These are phyloP conservation scores for Suhomyces yuchorum DNA, from an alignment of 1,139 yeast genomes.

Conservation along the genomic window DNA sequence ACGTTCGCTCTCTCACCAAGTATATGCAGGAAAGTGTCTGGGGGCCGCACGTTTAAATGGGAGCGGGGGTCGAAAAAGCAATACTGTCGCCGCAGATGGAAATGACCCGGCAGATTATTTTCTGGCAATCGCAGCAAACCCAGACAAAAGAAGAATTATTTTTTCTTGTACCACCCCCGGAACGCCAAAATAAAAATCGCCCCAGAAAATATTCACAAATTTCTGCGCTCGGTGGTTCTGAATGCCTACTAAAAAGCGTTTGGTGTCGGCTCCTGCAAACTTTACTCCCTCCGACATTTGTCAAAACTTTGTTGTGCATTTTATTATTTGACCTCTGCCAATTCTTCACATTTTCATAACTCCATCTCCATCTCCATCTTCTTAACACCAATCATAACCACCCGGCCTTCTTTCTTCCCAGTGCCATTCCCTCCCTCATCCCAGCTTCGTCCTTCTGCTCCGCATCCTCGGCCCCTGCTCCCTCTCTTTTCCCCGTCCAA, in stretches of 20 bases:
- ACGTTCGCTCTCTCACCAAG: too few relatives aligned
- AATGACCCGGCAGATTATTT: background rate
- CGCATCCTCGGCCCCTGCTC: background rate
- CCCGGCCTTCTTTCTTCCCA: background rate
- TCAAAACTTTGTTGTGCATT: constrained; percentile 9
- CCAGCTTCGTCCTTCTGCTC: background rate
- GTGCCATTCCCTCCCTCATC: background rate
- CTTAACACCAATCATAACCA: constrained; percentile 1
- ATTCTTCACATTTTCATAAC: constrained; percentile 10
- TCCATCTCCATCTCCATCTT: constrained; percentile 2
- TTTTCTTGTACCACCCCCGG: background rate
- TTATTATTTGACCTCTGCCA: constrained; percentile 11
- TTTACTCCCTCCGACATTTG: constrained; percentile 13
- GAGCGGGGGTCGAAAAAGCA: constrained; percentile 4
- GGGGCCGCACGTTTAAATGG: constrained; percentile 1
- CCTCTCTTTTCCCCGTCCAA: constrained; percentile 1
- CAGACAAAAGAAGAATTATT: constrained; percentile 2
- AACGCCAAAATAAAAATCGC: background rate
- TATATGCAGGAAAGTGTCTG: background rate
- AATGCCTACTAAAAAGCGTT: constrained; percentile 11
- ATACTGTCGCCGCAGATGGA: background rate
- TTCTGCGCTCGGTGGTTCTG: constrained; percentile 9
- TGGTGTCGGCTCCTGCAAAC: constrained; percentile 9
- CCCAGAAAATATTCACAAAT: constrained; percentile 1
- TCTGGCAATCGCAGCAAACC: background rate